phyloP scores from a whole-genome alignment of 2,329 filamentous ascomycete species.

The Alternaria ethzedia region DNA sequence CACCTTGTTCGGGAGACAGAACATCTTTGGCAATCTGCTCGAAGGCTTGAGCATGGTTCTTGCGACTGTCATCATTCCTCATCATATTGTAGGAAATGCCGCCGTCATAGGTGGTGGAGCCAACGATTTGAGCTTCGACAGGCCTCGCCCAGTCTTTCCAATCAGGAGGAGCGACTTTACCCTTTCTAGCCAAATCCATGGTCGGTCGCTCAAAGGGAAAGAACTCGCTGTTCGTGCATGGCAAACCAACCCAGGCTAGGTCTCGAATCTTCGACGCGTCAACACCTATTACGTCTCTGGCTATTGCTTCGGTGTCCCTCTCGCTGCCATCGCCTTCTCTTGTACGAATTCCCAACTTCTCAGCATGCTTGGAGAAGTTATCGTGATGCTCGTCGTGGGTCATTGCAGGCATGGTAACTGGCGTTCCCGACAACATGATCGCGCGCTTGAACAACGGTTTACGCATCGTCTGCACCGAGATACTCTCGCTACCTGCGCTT shows the following conservation, averaged over 20 bases:
- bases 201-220: conserved; percentile 15
- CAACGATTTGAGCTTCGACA: conserved; percentile 19
- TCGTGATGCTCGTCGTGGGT: conserved; percentile 15
- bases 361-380: conserved; percentile 15
- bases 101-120: conserved; percentile 23
- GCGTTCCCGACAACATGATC: conserved; percentile 18
- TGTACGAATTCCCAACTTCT: conserved; percentile 4
- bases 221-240: conserved; percentile 12
- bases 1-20: neutral
- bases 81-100: conserved; percentile 28
- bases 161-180: neutral
- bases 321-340: neutral
- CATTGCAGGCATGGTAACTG: conserved; percentile 22
- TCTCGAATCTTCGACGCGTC: conserved; percentile 14
- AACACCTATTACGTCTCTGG: conserved; percentile 10
- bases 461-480: conserved; percentile 14
- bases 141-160: conserved; percentile 3
- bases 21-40: conserved; percentile 2
- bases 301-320: neutral
- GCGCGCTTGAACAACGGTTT: conserved; percentile 22
- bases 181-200: conserved; percentile 8
- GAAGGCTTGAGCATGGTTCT: conserved; percentile 7
- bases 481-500: conserved; percentile 43
- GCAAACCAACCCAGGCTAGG: conserved; percentile 20
- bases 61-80: conserved; percentile 10